A percentile compares a stretch with the other conserved stretches of the same genome.
phyloP scores from a whole-genome alignment of 2,329 filamentous ascomycete genomes.

The Exophiala oligosperma region DNA sequence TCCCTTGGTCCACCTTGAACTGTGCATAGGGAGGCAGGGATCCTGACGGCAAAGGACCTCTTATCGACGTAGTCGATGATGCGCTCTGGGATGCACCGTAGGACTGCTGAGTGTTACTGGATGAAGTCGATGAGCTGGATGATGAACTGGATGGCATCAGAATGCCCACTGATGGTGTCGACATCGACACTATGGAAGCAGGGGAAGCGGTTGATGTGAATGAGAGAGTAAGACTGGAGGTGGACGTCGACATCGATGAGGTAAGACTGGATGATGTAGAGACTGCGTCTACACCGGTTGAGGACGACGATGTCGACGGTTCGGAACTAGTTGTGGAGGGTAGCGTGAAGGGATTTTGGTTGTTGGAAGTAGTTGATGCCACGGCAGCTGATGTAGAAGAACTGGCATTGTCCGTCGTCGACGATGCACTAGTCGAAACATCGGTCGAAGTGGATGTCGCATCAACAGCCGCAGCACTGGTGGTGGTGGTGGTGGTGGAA shows the following conservation, averaged over 20 bases:
- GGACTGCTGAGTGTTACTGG: neutral
- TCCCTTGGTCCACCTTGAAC: constrained; percentile 5
- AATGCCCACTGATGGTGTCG: too few species aligned
- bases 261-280: too few species aligned
- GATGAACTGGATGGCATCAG: neutral
- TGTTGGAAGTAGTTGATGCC: neutral
- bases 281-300: neutral
- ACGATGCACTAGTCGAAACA: neutral
- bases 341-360: neutral
- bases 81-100: too few species aligned
- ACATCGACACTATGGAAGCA: too few species aligned
- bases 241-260: too few species aligned
- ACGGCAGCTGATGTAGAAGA: neutral
- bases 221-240: too few species aligned
- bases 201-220: too few species aligned
- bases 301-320: neutral
- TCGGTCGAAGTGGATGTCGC: too few species aligned
- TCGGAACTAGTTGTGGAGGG: neutral
- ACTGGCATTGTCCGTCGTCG: neutral
- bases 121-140: neutral
- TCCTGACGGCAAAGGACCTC: neutral
- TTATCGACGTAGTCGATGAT: neutral
- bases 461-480: neutral
- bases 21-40: neutral
- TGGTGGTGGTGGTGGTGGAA: neutral